Conservation (phyloP, 495 filamentous ascomycete genomes). For the Aspergillus nidulans region DNA sequence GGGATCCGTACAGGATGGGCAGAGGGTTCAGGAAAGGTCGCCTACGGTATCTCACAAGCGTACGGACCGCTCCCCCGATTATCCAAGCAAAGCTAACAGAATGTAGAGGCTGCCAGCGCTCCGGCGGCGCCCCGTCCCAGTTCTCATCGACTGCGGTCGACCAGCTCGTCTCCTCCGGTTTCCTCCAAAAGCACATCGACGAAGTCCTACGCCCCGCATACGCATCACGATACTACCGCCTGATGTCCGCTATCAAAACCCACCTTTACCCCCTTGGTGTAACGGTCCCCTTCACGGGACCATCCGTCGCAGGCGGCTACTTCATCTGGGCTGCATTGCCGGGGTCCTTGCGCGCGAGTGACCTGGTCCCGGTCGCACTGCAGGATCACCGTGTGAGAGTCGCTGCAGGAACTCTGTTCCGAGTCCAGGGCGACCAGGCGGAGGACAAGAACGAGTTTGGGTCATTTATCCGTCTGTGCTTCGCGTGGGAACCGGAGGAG, state of each 20-base stretch:
- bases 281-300: conserved; percentile 31
- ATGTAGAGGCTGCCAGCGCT: conserved; percentile 58
- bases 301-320: conserved; percentile 58
- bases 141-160: conserved; percentile 61
- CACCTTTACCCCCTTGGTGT: conserved; percentile 60
- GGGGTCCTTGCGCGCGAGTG: conserved; percentile 38
- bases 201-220: conserved; percentile 50
- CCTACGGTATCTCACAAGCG: conserved; percentile 61
- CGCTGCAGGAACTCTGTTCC: conserved; percentile 61
- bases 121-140: conserved; percentile 75
- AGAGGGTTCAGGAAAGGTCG: conserved; percentile 65
- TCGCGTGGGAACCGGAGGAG: conserved; percentile 70
- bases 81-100: not conserved
- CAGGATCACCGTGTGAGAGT: conserved; percentile 55
- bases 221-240: conserved; percentile 47
- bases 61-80: conserved; percentile 28
- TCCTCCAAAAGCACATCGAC: conserved; percentile 47
- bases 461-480: conserved; percentile 60
- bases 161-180: conserved; percentile 50
- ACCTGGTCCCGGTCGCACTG: conserved; percentile 42
- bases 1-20: conserved; percentile 79
- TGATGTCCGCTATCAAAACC: conserved; percentile 51
- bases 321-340: conserved; percentile 77
- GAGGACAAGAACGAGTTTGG: conserved; percentile 43
- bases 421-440: conserved; percentile 54